A percentile compares a stretch with the other conserved stretches of the same genome.
These are phyloP conservation scores for Rhododendron ovatum DNA, from an alignment of 148 eudicot species.

Conservation along the genomic window DNA sequence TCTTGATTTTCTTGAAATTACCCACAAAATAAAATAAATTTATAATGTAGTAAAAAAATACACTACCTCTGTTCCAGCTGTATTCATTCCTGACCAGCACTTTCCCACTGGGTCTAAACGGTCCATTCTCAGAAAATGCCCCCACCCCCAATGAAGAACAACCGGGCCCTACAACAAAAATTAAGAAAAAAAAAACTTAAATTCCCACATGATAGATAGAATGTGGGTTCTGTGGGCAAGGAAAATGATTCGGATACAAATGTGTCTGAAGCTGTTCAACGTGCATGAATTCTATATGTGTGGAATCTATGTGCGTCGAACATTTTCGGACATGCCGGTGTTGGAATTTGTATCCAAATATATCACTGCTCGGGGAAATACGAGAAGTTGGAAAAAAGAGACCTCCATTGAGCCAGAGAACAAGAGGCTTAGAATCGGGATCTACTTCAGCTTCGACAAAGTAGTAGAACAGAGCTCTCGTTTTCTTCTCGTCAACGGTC, in stretches of 20 bases:
- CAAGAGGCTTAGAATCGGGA: conserved; percentile 27
- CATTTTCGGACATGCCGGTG: not conserved
- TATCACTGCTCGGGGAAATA: too few relatives aligned
- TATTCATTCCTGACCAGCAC: conserved; percentile 16
- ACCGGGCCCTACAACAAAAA: conserved; percentile 22
- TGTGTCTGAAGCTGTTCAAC: not conserved
- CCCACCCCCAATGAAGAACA: conserved; percentile 30
- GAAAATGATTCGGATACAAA: not conserved
- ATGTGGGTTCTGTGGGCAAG: not conserved
- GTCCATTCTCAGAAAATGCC: conserved; percentile 29
- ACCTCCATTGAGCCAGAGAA: conserved; percentile 32
- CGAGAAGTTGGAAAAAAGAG: not conserved
- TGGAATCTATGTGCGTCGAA: not conserved
- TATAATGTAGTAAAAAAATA: not conserved
- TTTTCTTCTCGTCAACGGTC: conserved; percentile 21
- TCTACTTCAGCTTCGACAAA: conserved; percentile 25
- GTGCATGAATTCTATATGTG: not conserved
- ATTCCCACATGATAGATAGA: not conserved
- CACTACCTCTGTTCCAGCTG: conserved; percentile 27
- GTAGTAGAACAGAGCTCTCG: conserved; percentile 23
- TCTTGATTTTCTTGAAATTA: not conserved
- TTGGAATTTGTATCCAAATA: too few relatives aligned
- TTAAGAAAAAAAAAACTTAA: not conserved
- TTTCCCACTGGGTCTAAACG: conserved; percentile 28
- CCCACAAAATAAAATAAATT: too few relatives aligned